Evolutionary conservation across 148 eudicot genomes (phyloP).

Genomic region (Limonium bicolor): DNA sequence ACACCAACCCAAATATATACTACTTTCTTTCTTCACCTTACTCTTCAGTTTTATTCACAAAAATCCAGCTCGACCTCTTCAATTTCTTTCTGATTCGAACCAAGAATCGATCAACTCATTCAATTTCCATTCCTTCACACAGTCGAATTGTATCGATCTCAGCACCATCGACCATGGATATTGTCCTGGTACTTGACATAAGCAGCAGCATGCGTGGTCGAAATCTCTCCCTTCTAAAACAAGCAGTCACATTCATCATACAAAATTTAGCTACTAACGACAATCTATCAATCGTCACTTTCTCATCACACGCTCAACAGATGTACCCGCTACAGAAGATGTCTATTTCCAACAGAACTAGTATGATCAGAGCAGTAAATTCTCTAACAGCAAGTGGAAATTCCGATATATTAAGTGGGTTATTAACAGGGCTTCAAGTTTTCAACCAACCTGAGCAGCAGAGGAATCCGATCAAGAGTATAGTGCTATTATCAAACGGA

Average conservation of each 20-base stretch:
- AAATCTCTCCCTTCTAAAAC: constrained; percentile 7
- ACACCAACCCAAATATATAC: too few species aligned
- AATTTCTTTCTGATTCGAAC: too few species aligned
- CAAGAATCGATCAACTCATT: too few species aligned
- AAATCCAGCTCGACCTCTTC: too few species aligned
- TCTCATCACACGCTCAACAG: background rate
- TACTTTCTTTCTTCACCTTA: too few species aligned
- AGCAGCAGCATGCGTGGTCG: constrained; percentile 6
- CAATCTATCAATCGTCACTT: constrained; percentile 11
- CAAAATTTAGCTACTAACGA: constrained; percentile 7
- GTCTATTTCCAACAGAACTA: background rate
- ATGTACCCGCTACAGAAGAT: constrained; percentile 1
- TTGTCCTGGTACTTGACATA: constrained; percentile 7
- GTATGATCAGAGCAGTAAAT: background rate
- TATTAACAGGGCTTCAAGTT: too few species aligned
- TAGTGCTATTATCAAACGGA: constrained; percentile 15
- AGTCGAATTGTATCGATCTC: too few species aligned
- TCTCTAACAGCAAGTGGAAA: background rate
- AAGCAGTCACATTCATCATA: constrained; percentile 6
- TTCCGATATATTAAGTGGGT: constrained; percentile 6
- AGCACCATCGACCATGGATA: too few species aligned
- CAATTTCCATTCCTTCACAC: too few species aligned
- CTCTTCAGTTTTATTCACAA: too few species aligned
- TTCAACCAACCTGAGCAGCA: too few species aligned
- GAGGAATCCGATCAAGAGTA: constrained; percentile 5